Evolutionary conservation across 495 filamentous ascomycete species (phyloP).

Genomic region (Trypethelium eluteriae): DNA sequence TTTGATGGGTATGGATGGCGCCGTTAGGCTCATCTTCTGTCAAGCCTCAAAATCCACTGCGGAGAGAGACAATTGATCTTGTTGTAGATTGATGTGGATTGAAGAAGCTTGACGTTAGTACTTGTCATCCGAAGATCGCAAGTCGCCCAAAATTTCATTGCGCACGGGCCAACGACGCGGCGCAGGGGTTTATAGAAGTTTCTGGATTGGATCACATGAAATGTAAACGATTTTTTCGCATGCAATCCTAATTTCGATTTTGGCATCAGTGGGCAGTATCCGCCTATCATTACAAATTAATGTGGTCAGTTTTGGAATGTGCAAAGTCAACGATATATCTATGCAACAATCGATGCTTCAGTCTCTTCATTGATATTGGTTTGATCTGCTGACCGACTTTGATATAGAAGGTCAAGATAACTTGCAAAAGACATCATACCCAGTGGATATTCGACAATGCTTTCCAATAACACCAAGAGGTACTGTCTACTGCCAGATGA

Average conservation of each 20-base stretch:
- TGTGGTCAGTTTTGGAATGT: no score
- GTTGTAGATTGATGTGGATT: neutral
- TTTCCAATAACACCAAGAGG: neutral
- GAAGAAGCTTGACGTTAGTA: neutral
- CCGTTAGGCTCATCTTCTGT: conserved; percentile 22
- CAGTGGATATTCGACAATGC: neutral
- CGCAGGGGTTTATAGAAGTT: neutral
- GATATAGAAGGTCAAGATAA: no score
- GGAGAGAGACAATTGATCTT: neutral
- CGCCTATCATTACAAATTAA: no score
- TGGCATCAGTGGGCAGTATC: no score
- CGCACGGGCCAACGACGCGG: conserved; percentile 6
- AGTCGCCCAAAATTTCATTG: conserved; percentile 4
- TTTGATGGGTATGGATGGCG: conserved; percentile 44
- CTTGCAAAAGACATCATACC: neutral
- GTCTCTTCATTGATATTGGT: no score
- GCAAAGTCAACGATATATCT: no score
- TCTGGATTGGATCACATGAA: neutral
- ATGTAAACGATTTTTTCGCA: neutral
- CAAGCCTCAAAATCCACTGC: no score
- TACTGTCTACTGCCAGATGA: neutral
- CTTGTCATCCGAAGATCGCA: neutral
- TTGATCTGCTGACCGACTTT: no score
- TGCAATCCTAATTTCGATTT: neutral
- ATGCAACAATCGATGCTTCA: no score